Conservation (phyloP, 2,329 filamentous ascomycete species). For the Akanthomyces muscarius region DNA sequence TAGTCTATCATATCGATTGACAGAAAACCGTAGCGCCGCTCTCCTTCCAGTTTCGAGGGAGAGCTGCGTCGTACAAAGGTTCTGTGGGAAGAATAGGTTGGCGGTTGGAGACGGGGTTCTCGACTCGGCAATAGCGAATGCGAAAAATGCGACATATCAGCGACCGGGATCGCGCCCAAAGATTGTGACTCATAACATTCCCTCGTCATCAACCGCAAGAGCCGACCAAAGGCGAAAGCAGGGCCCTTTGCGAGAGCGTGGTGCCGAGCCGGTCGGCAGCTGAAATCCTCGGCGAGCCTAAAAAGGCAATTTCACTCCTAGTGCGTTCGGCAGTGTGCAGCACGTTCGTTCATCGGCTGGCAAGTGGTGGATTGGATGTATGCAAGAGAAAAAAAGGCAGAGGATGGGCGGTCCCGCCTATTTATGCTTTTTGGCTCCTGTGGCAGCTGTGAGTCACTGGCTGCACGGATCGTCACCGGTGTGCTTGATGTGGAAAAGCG, state of each 20-base stretch:
- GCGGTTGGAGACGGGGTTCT: too few species aligned
- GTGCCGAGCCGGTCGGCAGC: neutral
- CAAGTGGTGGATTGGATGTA: neutral
- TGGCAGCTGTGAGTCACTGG: slow-evolving; percentile 8
- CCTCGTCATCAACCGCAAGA: neutral
- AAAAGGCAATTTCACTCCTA: neutral
- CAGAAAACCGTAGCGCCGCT: too few species aligned
- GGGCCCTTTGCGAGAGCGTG: neutral
- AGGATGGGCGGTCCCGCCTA: slow-evolving; percentile 15
- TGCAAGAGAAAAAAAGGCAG: neutral
- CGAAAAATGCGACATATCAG: neutral
- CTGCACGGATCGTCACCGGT: slow-evolving; percentile 9
- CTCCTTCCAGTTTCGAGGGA: too few species aligned
- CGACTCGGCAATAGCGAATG: neutral
- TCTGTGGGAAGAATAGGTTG: too few species aligned
- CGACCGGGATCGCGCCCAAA: neutral
- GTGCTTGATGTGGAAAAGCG: slow-evolving; percentile 12
- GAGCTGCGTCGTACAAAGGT: too few species aligned
- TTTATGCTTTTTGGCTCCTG: slow-evolving; percentile 16
- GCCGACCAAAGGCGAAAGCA: neutral
- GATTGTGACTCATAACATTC: neutral
- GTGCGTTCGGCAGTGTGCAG: neutral
- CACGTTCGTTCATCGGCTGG: too few species aligned
- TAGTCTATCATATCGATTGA: too few species aligned
- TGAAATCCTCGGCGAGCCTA: slow-evolving; percentile 7